These are phyloP conservation scores for Ascochyta koolunga DNA, from an alignment of 2,329 filamentous ascomycete species.

Conservation along the genomic window DNA sequence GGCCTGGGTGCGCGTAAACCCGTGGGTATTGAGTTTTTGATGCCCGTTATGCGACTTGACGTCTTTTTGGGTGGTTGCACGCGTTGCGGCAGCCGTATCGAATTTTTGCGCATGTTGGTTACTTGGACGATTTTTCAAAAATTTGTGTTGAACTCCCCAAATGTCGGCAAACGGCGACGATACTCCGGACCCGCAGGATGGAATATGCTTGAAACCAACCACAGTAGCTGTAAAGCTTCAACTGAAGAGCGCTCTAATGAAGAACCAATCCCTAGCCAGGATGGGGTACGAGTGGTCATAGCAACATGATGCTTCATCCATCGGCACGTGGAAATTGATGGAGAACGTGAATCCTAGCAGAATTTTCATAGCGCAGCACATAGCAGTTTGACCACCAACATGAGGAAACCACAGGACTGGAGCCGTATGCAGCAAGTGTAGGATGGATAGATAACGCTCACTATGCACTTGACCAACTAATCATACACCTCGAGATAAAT, in stretches of 20 bases:
- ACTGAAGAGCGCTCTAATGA: too few species aligned
- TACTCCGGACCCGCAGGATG: too few species aligned
- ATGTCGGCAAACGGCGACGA: too few species aligned
- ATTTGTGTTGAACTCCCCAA: too few species aligned
- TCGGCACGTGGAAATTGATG: too few species aligned
- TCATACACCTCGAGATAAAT: slow-evolving; percentile 14
- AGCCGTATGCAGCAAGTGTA: neutral
- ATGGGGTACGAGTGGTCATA: neutral
- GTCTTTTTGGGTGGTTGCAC: neutral
- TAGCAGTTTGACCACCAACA: neutral
- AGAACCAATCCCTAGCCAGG: too few species aligned
- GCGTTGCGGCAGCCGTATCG: neutral
- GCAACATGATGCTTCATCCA: neutral
- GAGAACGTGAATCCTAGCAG: neutral
- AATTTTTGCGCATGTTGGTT: slow-evolving; percentile 1
- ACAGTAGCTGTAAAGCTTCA: too few species aligned
- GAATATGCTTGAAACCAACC: too few species aligned
- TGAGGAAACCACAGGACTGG: neutral
- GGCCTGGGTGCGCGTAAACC: neutral
- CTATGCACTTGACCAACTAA: slow-evolving; percentile 19
- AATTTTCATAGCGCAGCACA: neutral
- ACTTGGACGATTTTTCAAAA: too few species aligned
- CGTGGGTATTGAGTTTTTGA: too few species aligned
- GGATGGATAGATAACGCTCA: slow-evolving; percentile 15
- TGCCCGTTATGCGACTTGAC: neutral